Conservation (phyloP, 805 yeast species). For the Wickerhamomyces queroliae region DNA sequence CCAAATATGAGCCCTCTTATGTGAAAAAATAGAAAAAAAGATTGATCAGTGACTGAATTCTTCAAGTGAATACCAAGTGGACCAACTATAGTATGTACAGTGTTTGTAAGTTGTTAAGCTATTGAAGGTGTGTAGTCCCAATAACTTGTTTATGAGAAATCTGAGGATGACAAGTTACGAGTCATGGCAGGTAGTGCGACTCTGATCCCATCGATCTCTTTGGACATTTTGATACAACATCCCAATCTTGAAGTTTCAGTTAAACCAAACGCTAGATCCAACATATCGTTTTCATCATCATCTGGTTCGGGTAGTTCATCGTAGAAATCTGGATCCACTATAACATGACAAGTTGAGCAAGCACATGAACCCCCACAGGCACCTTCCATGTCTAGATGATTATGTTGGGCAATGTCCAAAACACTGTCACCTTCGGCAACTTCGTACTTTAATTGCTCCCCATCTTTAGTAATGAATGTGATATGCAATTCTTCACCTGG, state of each 20-base stretch:
- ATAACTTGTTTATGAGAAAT: conserved; percentile 42
- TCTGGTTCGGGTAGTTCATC: conserved; percentile 91
- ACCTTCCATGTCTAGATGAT: conserved; percentile 93
- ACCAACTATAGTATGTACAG: too few species aligned
- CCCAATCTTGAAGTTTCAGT: conserved; percentile 97
- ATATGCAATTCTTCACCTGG: conserved; percentile 88
- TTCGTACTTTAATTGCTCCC: conserved; percentile 73
- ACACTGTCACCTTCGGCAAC: conserved; percentile 90
- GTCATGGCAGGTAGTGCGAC: conserved; percentile 98
- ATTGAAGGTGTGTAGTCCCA: too few species aligned
- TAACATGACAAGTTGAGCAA: conserved; percentile 95
- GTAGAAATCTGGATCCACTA: conserved; percentile 91
- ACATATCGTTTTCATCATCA: conserved; percentile 98
- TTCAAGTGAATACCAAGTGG: too few species aligned
- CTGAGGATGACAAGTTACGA: conserved; percentile 78
- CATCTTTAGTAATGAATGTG: conserved; percentile 90
- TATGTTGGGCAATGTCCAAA: conserved; percentile 90
- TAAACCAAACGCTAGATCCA: conserved; percentile 93
- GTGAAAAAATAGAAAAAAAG: too few species aligned
- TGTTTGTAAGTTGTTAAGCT: conserved; percentile 1
- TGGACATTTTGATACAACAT: conserved; percentile 86
- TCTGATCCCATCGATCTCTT: conserved; percentile 87
- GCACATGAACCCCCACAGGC: conserved; percentile 99
- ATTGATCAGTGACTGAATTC: too few species aligned
- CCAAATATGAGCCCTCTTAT: too few species aligned